Percentiles rank a stretch among this genome's conserved stretches.
These are phyloP conservation scores for Sisymbrium altissimum DNA, from an alignment of 345 rosid species.

Conservation along the genomic window DNA sequence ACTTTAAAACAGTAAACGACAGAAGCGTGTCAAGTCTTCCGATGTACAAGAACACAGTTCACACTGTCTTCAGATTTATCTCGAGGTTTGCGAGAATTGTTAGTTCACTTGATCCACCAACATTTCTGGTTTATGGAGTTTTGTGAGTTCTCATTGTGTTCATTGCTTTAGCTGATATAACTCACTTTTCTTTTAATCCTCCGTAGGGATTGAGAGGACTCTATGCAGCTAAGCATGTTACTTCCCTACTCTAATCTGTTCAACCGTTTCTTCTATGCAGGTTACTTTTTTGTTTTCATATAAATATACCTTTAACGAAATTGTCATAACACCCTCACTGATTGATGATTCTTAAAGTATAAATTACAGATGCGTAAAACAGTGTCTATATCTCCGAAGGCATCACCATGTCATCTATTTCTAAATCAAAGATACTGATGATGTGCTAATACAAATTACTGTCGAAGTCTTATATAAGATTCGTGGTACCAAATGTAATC, in stretches of 20 bases:
- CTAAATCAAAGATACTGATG: too few relatives aligned
- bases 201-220: constrained; percentile 83
- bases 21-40: constrained; percentile 65
- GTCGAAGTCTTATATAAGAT: too few relatives aligned
- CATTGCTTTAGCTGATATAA: neutral
- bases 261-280: constrained; percentile 78
- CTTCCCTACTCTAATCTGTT: constrained; percentile 79
- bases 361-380: too few relatives aligned
- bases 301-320: too few relatives aligned
- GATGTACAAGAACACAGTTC: constrained; percentile 70
- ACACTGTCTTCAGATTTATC: constrained; percentile 62
- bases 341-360: too few relatives aligned
- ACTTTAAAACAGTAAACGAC: constrained; percentile 59
- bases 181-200: neutral
- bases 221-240: constrained; percentile 90
- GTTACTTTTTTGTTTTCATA: too few relatives aligned
- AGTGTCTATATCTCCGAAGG: too few relatives aligned
- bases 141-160: neutral
- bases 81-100: neutral
- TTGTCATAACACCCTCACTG: too few relatives aligned
- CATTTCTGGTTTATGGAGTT: neutral
- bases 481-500: too few relatives aligned
- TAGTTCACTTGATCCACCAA: too few relatives aligned
- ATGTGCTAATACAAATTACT: too few relatives aligned
- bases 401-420: too few relatives aligned